These are phyloP conservation scores for Pythium biforme DNA, from an alignment of 352 stramenopile species.

Conservation along the genomic window DNA sequence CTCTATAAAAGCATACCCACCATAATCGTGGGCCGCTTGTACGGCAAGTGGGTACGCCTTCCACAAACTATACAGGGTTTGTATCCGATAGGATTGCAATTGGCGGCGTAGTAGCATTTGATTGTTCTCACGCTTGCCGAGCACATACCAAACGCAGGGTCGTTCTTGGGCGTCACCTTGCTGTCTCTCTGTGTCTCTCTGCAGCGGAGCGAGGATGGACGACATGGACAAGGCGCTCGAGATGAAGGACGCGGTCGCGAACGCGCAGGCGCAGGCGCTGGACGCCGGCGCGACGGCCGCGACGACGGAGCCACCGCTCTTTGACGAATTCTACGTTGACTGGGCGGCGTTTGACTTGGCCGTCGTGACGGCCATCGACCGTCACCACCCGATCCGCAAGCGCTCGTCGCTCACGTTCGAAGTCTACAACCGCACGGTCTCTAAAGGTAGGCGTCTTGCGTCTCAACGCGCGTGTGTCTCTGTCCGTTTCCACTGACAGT, in stretches of 20 bases:
- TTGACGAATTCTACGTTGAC: conserved; percentile 76
- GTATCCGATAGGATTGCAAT: neutral
- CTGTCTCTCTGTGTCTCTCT: neutral
- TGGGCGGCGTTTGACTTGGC: conserved; percentile 68
- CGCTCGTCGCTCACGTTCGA: conserved; percentile 82
- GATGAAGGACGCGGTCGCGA: conserved; percentile 10
- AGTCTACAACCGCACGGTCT: conserved; percentile 86
- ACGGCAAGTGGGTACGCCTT: neutral
- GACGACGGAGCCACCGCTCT: conserved; percentile 36
- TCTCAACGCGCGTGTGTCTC: neutral
- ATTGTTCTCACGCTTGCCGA: neutral
- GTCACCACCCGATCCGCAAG: conserved; percentile 79
- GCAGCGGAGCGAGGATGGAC: conserved; percentile 9
- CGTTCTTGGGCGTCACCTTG: neutral
- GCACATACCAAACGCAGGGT: neutral
- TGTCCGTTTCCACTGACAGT: neutral
- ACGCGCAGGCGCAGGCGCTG: no score
- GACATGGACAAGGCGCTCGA: conserved; percentile 23
- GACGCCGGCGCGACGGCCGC: neutral
- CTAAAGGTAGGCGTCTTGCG: conserved; percentile 40
- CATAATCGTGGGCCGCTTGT: neutral
- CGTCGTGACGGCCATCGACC: conserved; percentile 53
- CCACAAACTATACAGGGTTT: neutral
- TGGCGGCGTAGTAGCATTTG: no score
- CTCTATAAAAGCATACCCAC: conserved; percentile 20